Evolutionary conservation across 139 green algal species (phyloP).

Genomic region (Chlorella ohadii): DNA sequence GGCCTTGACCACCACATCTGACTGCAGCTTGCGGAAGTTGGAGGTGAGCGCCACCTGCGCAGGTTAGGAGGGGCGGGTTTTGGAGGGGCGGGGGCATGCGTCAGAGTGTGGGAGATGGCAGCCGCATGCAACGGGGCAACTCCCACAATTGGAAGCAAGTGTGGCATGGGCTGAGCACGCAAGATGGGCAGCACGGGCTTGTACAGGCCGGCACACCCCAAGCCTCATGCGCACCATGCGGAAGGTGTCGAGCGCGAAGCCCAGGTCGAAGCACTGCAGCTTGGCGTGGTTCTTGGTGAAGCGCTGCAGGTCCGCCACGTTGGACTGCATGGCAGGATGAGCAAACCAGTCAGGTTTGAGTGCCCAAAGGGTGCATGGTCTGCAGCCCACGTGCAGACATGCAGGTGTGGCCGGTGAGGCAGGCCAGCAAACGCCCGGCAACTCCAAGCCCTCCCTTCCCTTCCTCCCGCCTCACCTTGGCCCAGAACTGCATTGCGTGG

Average conservation of each 20-base stretch:
- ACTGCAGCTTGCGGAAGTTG: conserved; percentile 93
- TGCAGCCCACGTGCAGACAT: background rate
- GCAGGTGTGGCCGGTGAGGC: no score
- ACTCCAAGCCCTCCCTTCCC: background rate
- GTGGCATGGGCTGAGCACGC: no score
- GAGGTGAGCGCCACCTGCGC: conserved; percentile 83
- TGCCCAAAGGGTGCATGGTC: background rate
- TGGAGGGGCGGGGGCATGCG: no score
- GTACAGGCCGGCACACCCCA: no score
- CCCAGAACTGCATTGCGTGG: background rate
- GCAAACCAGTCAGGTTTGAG: no score
- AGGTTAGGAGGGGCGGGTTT: no score
- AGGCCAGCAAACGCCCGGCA: no score
- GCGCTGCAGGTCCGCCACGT: conserved; percentile 76
- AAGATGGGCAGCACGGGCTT: no score
- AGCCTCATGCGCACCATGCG: conserved; percentile 70
- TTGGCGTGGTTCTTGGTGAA: conserved; percentile 78
- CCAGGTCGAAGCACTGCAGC: conserved; percentile 97
- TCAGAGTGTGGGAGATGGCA: no score
- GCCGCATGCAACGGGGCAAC: conserved; percentile 14
- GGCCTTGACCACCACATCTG: conserved; percentile 50
- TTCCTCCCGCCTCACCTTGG: background rate
- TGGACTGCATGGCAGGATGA: conserved; percentile 55
- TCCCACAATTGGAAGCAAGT: no score
- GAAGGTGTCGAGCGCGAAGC: conserved; percentile 97